Percentiles rank a stretch among this genome's conserved stretches.
Conservation (phyloP, 148 eudicot genomes). For the Spergularia bocconei region DNA sequence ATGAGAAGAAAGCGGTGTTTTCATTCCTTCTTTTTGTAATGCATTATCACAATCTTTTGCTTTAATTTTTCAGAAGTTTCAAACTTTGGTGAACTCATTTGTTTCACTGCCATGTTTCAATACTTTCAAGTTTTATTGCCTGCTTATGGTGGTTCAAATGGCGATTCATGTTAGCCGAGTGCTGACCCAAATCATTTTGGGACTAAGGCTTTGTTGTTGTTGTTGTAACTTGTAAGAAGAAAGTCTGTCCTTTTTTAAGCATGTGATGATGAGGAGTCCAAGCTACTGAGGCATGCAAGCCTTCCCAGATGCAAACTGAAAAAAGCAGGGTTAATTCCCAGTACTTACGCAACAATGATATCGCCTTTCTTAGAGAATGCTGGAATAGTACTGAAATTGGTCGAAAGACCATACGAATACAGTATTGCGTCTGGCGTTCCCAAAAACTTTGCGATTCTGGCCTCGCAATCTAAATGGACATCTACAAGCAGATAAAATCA, state of each 20-base stretch:
- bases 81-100: no score
- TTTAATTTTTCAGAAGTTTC: no score
- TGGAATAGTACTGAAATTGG: slow-evolving; percentile 94
- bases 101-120: no score
- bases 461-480: slow-evolving; percentile 98
- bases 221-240: not conserved
- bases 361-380: slow-evolving; percentile 98
- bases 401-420: slow-evolving; percentile 93
- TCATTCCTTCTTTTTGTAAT: no score
- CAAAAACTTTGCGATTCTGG: slow-evolving; percentile 81
- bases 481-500: slow-evolving; percentile 40
- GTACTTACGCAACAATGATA: slow-evolving; percentile 81
- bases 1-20: no score
- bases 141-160: no score
- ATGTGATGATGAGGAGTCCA: not conserved
- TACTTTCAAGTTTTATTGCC: no score
- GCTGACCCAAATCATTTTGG: no score
- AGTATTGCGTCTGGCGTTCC: slow-evolving; percentile 95
- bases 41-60: no score
- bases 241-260: not conserved
- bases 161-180: no score
- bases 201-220: no score
- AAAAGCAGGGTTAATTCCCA: not conserved
- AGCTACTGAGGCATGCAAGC: not conserved
- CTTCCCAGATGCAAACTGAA: not conserved